phyloP scores from a whole-genome alignment of 78 protist genomes.

The Dictyostelium firmibasis region DNA sequence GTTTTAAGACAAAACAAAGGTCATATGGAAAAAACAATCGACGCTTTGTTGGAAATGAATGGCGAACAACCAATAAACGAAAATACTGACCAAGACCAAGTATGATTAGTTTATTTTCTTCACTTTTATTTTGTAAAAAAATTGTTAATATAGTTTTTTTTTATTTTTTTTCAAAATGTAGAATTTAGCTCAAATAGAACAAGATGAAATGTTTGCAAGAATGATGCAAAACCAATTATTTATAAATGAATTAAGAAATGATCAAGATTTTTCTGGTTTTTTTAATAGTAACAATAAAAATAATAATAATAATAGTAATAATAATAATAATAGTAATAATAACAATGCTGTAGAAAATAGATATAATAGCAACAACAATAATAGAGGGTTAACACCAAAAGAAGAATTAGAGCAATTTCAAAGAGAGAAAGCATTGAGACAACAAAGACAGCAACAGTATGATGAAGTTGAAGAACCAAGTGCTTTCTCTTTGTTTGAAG shows the following conservation, averaged over 20 bases:
- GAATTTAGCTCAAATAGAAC: conserved; percentile 46
- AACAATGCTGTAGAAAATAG: too few species aligned
- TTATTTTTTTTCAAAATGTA: neutral
- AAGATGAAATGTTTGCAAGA: conserved; percentile 64
- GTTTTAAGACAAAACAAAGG: conserved; percentile 58
- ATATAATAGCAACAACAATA: neutral
- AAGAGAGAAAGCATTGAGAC: neutral
- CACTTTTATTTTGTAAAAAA: neutral
- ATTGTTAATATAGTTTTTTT: too few species aligned
- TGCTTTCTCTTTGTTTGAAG: conserved; percentile 42
- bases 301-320: neutral
- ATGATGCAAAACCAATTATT: conserved; percentile 68
- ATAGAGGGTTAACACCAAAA: neutral
- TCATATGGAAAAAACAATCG: conserved; percentile 78
- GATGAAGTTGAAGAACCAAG: neutral
- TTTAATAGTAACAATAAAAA: neutral
- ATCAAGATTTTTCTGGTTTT: conserved; percentile 13
- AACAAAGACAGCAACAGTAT: conserved; percentile 3
- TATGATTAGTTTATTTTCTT: neutral
- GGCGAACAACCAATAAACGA: conserved; percentile 60
- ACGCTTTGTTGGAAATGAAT: conserved; percentile 72
- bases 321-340: neutral
- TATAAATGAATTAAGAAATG: conserved; percentile 44
- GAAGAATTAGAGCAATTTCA: neutral
- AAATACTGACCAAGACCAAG: conserved; percentile 48